These are phyloP conservation scores for Ceratobasidium sp. DNA, from an alignment of 1,284 basidiomycete species.

Conservation along the genomic window DNA sequence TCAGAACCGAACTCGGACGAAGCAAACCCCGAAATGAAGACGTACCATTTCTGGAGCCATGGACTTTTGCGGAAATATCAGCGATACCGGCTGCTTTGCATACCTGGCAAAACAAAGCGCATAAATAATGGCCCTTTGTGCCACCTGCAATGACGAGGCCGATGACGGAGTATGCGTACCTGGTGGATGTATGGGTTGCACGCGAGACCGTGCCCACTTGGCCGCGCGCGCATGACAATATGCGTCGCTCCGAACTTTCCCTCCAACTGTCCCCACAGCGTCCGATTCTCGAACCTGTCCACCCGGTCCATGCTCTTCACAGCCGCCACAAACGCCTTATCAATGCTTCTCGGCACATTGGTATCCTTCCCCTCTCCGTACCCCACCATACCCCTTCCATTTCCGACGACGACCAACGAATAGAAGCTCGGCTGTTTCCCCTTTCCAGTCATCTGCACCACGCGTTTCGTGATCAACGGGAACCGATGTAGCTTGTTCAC, in stretches of 20 bases:
- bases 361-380: slow-evolving; percentile 87
- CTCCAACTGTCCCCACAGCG: slow-evolving; percentile 88
- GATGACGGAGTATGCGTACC: slow-evolving; percentile 9
- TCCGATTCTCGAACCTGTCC: slow-evolving; percentile 87
- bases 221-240: slow-evolving; percentile 86
- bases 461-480: slow-evolving; percentile 67
- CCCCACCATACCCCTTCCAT: slow-evolving; percentile 89
- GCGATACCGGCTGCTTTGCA: slow-evolving; percentile 94
- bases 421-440: slow-evolving; percentile 79
- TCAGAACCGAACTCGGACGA: background rate
- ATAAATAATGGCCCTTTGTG: background rate
- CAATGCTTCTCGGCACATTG: slow-evolving; percentile 63
- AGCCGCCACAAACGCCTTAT: slow-evolving; percentile 77
- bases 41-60: slow-evolving; percentile 81
- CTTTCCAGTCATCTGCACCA: slow-evolving; percentile 87
- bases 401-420: slow-evolving; percentile 82
- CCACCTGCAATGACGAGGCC: background rate
- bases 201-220: slow-evolving; percentile 92
- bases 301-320: slow-evolving; percentile 90
- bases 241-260: slow-evolving; percentile 88
- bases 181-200: slow-evolving; percentile 89
- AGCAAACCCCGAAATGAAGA: background rate
- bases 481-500: slow-evolving; percentile 64
- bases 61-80: slow-evolving; percentile 93
- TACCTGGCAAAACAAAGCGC: slow-evolving; percentile 59